Percentiles rank a stretch among this genome's conserved stretches.
phyloP scores from a whole-genome alignment of 371 early-diverging fungal species.

The Actinomucor elegans region DNA sequence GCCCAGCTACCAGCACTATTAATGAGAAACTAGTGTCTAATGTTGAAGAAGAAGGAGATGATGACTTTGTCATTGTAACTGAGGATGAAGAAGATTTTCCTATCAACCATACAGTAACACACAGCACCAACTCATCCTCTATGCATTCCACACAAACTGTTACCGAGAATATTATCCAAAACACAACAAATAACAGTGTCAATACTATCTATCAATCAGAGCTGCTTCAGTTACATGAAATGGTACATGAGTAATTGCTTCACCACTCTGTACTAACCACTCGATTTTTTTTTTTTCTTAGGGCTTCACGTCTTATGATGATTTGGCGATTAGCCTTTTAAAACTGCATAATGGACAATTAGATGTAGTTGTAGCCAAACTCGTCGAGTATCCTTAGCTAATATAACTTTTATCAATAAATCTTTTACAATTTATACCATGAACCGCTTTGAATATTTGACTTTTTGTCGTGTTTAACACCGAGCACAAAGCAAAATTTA shows the following conservation, averaged over 20 bases:
- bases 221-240: slow-evolving; percentile 36
- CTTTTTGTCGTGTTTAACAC: no score
- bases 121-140: neutral
- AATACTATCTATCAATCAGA: slow-evolving; percentile 14
- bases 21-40: neutral
- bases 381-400: slow-evolving; percentile 24
- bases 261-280: no score
- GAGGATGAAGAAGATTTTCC: neutral
- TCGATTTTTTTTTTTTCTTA: slow-evolving; percentile 2
- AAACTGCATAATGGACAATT: slow-evolving; percentile 24
- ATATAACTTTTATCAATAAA: neutral
- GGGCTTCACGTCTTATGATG: slow-evolving; percentile 38
- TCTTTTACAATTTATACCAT: no score
- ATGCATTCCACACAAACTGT: neutral
- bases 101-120: neutral
- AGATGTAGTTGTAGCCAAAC: slow-evolving; percentile 29
- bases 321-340: slow-evolving; percentile 27
- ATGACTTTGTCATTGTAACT: slow-evolving; percentile 7
- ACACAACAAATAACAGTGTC: neutral
- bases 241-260: slow-evolving; percentile 28
- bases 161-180: no score
- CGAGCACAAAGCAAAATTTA: no score
- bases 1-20: neutral
- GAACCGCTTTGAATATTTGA: no score
- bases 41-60: neutral